Base-by-base conservation (phyloP, 148 eudicot genomes). In the Rhododendron henanense region DNA sequence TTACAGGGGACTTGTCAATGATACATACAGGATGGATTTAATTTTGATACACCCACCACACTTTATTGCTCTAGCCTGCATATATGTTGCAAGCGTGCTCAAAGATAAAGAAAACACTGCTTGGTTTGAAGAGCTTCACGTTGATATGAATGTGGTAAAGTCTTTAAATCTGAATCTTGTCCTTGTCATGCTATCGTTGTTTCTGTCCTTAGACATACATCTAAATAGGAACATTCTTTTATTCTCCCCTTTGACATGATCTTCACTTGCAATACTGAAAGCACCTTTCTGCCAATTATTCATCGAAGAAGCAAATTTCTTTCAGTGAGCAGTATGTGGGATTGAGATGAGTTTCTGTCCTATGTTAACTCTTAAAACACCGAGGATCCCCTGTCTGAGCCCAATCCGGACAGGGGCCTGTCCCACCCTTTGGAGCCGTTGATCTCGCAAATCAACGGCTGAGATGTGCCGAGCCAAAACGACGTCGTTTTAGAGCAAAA, bases 101-200 rank as follows among this genome's bases (percentile, higher is more conserved):
- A 94, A 93, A 90, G 99, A 97, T 77, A 95, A 93, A 91, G 98
- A 97, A 86, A 93, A 88, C 67, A 90, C 98, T 8, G 88, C 98
- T 33, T 97, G 98, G 99, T 97, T 97, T 91, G 99, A 97, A 94
- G 98, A 97, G 91, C 98, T 97, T 81, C 96, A 93, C 65, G 98
- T 93, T 77, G 98, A 97, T 88, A 95, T 97, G 99, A 95, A 95
- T 85, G 94, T 92, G 91, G 99, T 97, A 91, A 71, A 84, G 93
- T 88, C 85, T 81, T 81, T 55, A 25, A 50, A 81, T 23, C 86
- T n/a, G n/a, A n/a, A n/a, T n/a, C n/a, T n/a, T n/a, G n/a, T n/a
- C n/a, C n/a, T n/a, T n/a, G n/a, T n/a, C n/a, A n/a, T n/a, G n/a
- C 59, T 61, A 9, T 65, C 23, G 3, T n/a, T 81, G 5, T 76